Base-by-base conservation (phyloP, 805 yeast genomes). In the Pichia thaimueangensis region DNA sequence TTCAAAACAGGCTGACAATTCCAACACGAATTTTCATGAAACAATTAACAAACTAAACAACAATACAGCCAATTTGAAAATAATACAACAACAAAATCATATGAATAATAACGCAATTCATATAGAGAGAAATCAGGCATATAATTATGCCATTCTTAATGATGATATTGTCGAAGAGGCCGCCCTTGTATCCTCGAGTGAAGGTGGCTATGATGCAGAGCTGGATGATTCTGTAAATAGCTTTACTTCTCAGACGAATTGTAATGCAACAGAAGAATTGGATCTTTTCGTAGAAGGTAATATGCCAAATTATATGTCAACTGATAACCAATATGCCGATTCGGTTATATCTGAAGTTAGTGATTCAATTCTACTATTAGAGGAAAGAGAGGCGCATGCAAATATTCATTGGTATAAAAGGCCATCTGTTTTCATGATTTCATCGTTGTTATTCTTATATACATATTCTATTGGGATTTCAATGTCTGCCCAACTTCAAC, bases 391-490 rank as follows among this genome's bases (percentile, higher is more conserved):
- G 9, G 17, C 35, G 4, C 33, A 45, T 30, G 24, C 19, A 8
- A 21, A 34, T 5, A 16, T 74, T 23, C 66, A 67, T 16, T 80
- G 86, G 83, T 60, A 71, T 41, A 64, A 64, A 23, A 64, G 82
- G 33, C 89, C 89, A 0, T 71, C 82, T 3, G 60, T 78, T 8
- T 50, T 62, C n/a, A 65, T 76, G 62, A 55, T 81, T 11, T 67
- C 78, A 21, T 30, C 64, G 2, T 57, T 69, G 1, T 34, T 71
- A 2, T 67, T 76, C 30, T 33, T 73, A 5, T 59, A 63, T 42
- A 64, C 79, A 8, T 54, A 78, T 38, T 62, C 74, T 0, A 56
- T 56, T 16, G 68, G 67, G 21, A 45, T 70, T 8, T 50, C 66
- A 4, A n/a, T 67, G 9, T 62, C 76, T 1, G 63, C 79, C 1